phyloP scores from a whole-genome alignment of 1,139 yeast genomes.

The Geotrichum histeridarum region DNA sequence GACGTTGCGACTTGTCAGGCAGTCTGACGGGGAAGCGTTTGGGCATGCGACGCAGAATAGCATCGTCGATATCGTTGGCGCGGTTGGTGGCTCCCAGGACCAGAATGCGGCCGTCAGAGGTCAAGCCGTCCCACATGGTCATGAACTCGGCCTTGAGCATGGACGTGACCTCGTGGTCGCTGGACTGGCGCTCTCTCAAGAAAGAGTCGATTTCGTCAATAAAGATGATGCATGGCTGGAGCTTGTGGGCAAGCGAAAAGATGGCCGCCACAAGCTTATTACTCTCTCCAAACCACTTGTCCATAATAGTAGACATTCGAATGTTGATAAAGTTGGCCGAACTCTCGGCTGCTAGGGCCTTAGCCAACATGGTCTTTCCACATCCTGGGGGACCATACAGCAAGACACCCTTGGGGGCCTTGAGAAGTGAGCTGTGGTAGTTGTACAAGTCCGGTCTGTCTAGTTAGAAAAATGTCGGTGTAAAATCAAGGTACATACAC shows the following conservation, averaged over 20 bases:
- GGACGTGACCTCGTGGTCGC: constrained; percentile 94
- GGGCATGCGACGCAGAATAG: constrained; percentile 89
- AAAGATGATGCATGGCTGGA: constrained; percentile 91
- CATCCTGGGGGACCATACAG: constrained; percentile 97
- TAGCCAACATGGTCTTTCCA: constrained; percentile 96
- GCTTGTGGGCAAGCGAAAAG: constrained; percentile 80
- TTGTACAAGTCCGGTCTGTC: constrained; percentile 54
- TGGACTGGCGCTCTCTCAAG: constrained; percentile 74
- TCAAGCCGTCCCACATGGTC: constrained; percentile 95
- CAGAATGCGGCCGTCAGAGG: constrained; percentile 70
- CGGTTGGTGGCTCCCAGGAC: constrained; percentile 95
- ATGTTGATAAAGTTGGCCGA: constrained; percentile 89
- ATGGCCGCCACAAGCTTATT: constrained; percentile 92
- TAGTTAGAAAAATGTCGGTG: constrained; percentile 23
- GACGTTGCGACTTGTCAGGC: constrained; percentile 67
- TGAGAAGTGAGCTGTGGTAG: constrained; percentile 59
- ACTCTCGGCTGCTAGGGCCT: constrained; percentile 88
- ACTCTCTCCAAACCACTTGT: constrained; percentile 97
- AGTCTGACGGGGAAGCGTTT: constrained; percentile 76
- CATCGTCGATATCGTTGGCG: constrained; percentile 85
- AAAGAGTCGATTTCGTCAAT: constrained; percentile 96
- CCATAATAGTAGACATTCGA: constrained; percentile 92
- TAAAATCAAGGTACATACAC: constrained; percentile 37
- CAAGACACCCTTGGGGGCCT: constrained; percentile 91
- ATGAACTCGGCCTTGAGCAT: constrained; percentile 93